Conservation (phyloP, 2,329 filamentous ascomycete species). For the Diaporthe velutina region DNA sequence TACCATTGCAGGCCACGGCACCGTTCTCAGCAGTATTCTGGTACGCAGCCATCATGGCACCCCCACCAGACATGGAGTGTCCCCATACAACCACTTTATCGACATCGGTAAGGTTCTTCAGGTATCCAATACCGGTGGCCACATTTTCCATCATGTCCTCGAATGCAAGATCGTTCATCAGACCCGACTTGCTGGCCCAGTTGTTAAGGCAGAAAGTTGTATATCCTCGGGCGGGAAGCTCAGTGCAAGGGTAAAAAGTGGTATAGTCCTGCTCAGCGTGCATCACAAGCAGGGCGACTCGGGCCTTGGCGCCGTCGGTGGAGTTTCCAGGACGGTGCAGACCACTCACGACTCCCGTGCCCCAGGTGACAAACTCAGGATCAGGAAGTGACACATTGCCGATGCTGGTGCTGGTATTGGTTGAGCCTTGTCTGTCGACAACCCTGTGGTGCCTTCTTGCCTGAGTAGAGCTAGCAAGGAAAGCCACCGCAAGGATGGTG, state of each 20-base stretch:
- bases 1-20: conserved; percentile 39
- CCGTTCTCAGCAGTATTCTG: conserved; percentile 43
- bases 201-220: conserved; percentile 42
- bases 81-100: conserved; percentile 23
- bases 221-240: conserved; percentile 40
- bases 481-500: background rate
- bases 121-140: conserved; percentile 34
- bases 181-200: conserved; percentile 37
- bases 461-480: background rate
- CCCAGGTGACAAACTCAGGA: background rate
- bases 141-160: conserved; percentile 40
- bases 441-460: background rate
- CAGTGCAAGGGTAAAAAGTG: conserved; percentile 39
- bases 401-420: background rate
- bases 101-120: conserved; percentile 38
- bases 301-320: conserved; percentile 19
- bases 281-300: conserved; percentile 41
- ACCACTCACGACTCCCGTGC: conserved; percentile 37
- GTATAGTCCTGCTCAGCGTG: conserved; percentile 41
- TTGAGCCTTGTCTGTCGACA: background rate
- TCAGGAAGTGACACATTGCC: background rate
- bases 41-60: conserved; percentile 42
- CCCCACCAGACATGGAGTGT: conserved; percentile 39
- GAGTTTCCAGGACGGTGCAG: conserved; percentile 35
- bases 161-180: conserved; percentile 41